These are phyloP conservation scores for Ichthyophthirius multifiliis DNA, from an alignment of 169 alveolate species.

Conservation along the genomic window DNA sequence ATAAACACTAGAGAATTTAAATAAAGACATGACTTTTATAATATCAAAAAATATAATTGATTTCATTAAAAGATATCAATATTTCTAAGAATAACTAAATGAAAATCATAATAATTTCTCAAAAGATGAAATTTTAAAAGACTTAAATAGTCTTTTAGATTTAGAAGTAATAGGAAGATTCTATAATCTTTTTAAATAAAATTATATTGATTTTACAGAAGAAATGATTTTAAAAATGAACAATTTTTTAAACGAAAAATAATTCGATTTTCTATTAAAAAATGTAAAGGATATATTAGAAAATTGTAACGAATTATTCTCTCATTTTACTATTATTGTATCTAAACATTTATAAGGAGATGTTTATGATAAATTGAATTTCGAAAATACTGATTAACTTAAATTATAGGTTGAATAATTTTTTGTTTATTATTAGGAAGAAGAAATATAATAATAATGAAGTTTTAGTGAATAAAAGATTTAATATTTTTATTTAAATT, in stretches of 20 bases:
- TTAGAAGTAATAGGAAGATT: neutral
- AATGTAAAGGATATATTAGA: neutral
- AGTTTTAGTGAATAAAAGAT: too few relatives aligned
- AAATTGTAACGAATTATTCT: neutral
- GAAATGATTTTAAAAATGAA: slow-evolving; percentile 2
- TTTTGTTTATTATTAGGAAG: too few relatives aligned
- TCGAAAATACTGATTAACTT: too few relatives aligned
- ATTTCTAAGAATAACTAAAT: neutral
- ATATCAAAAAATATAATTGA: neutral
- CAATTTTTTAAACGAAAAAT: neutral
- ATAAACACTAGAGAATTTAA: neutral
- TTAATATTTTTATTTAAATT: too few relatives aligned
- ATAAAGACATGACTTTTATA: slow-evolving; percentile 15
- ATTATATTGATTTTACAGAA: neutral
- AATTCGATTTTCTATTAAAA: neutral
- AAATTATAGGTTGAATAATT: too few relatives aligned
- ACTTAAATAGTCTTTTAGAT: neutral
- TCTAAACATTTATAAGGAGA: neutral
- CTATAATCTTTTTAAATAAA: slow-evolving; percentile 2
- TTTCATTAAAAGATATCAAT: neutral
- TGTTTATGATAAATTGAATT: neutral
- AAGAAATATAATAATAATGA: too few relatives aligned
- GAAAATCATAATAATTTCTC: neutral
- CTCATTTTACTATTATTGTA: neutral
- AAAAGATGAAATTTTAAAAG: neutral